Evolutionary conservation across 1,284 basidiomycete genomes (phyloP), one percentile per base, ranked within the genome.

Genomic region (Marasmius oreades): DNA sequence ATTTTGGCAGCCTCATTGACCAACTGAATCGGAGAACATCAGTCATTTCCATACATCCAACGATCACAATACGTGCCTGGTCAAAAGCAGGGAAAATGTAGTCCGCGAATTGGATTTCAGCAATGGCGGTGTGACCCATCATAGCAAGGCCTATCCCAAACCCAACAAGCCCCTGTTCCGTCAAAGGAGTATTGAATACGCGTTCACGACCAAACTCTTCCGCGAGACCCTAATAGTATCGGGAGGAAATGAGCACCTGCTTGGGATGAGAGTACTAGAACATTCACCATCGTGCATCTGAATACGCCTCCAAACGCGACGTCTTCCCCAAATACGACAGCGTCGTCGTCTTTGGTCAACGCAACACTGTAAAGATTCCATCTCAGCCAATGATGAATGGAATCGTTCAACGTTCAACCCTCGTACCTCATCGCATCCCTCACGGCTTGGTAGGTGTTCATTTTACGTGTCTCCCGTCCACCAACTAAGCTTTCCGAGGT

Each of bases 1-100:
- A 91, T 88, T 72, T 98, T 98, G 39, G 95, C 94, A 1, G 94
- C 95, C 74, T 98, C 95, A 65, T 97, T 98, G 48, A 98, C 93
- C 34, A 98, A 79, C 89, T 96, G 24, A 31, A 5, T 66, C 44
- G 61, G 39, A 57, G 55, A 26, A 59, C 60, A 5, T 64, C 59
- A 47, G 63, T 62, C 11, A 60, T 18, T 11, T 20, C 47, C 33
- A 37, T 36, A 23, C 24, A 14, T n/a, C 23, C 46, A 7, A 54
- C 26, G 48, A 37, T 16, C 31, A 23, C 18, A 46, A 10, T 36
- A 64, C 74, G 47, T 64, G 88, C 91, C 77, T 94, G 92, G 66
- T 96, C 94, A 67, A 96, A 96, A 0, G 93, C 93, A 6, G 93
- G 93, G 67, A 79, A 93, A 57, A 95, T 94, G 68, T 95, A 93